Evolutionary conservation across 176 grass and related monocot species (phyloP).

Genomic region (Urochloa ruziziensis): DNA sequence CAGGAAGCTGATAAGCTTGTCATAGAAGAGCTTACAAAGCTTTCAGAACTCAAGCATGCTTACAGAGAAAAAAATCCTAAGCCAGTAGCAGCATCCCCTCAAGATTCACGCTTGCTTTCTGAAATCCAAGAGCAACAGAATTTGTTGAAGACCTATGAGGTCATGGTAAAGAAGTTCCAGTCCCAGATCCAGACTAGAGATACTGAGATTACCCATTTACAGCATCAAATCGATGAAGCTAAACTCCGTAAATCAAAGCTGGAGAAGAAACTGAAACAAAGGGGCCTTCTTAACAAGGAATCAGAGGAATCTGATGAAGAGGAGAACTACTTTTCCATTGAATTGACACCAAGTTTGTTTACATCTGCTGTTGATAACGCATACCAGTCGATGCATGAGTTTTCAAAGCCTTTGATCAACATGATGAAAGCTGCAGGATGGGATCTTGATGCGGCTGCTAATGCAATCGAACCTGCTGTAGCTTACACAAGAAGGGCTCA

Average conservation of each 20-base stretch:
- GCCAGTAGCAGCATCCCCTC: conserved; percentile 66
- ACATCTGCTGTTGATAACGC: conserved; percentile 73
- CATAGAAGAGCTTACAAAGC: conserved; percentile 85
- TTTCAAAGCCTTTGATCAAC: conserved; percentile 94
- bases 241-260: conserved; percentile 80
- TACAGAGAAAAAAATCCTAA: conserved; percentile 95
- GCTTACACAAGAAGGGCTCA: conserved; percentile 72
- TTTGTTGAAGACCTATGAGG: conserved; percentile 91
- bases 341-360: conserved; percentile 84
- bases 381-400: conserved; percentile 94
- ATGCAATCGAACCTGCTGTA: conserved; percentile 68
- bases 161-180: conserved; percentile 98
- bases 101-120: conserved; percentile 78
- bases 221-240: conserved; percentile 80
- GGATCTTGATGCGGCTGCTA: conserved; percentile 93
- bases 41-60: conserved; percentile 94
- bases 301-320: conserved; percentile 70
- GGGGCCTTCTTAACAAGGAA: conserved; percentile 84
- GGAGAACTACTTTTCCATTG: conserved; percentile 86
- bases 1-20: conserved; percentile 87
- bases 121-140: conserved; percentile 97
- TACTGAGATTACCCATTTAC: conserved; percentile 62
- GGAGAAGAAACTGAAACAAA: conserved; percentile 96
- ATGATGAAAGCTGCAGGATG: conserved; percentile 97
- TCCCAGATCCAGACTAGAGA: conserved; percentile 96